Conservation (phyloP, 1,284 basidiomycete genomes). For the Violaceomyces palustris region DNA sequence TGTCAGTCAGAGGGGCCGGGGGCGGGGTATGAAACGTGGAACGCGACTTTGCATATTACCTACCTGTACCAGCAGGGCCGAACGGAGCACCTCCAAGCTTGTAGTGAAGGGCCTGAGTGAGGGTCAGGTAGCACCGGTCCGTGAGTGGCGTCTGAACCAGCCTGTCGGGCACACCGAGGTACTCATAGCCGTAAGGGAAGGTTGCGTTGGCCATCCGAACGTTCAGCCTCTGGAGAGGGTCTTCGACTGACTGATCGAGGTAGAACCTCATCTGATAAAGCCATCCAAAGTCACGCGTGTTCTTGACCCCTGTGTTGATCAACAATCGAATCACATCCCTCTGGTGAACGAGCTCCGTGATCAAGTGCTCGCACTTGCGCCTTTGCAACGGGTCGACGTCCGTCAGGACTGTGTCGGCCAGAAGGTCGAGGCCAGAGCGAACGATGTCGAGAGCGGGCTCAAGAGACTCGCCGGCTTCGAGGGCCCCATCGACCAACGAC, state of each 20-base stretch:
- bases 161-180: constrained; percentile 90
- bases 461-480: constrained; percentile 62
- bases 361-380: constrained; percentile 95
- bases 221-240: constrained; percentile 72
- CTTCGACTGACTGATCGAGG: constrained; percentile 63
- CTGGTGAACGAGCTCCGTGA: constrained; percentile 97
- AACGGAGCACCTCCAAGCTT: constrained; percentile 96
- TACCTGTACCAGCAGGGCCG: constrained; percentile 93
- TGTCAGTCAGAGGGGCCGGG: too few relatives aligned
- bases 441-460: constrained; percentile 71
- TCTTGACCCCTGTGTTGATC: constrained; percentile 64
- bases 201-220: constrained; percentile 78
- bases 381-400: constrained; percentile 83
- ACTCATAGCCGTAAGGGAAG: constrained; percentile 98
- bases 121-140: constrained; percentile 91
- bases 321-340: constrained; percentile 85
- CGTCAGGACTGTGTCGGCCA: constrained; percentile 89
- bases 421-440: constrained; percentile 77
- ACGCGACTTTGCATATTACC: too few relatives aligned
- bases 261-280: constrained; percentile 99
- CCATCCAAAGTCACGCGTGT: constrained; percentile 79
- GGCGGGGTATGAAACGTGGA: too few relatives aligned
- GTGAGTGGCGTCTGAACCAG: constrained; percentile 97
- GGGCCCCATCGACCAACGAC: constrained; percentile 68
- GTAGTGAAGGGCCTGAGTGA: constrained; percentile 90